These are phyloP conservation scores for Paraglomus occultum DNA, from an alignment of 192 early-diverging fungal species.

Conservation along the genomic window DNA sequence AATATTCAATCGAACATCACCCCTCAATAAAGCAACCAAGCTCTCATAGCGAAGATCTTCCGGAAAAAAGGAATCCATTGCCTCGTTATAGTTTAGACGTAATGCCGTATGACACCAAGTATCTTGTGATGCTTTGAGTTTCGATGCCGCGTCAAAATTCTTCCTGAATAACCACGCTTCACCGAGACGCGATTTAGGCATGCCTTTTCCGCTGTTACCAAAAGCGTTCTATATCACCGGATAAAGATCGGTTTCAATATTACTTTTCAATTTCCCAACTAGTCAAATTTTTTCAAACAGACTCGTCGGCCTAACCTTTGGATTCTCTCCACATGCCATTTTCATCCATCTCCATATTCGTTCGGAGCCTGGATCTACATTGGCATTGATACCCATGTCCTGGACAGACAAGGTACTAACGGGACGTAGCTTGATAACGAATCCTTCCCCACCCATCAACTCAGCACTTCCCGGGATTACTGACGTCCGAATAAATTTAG, in stretches of 20 bases:
- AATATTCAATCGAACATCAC: conserved; percentile 65
- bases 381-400: conserved; percentile 64
- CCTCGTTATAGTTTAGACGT: conserved; percentile 37
- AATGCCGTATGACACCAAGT: conserved; percentile 58
- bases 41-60: conserved; percentile 58
- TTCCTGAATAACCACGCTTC: conserved; percentile 66
- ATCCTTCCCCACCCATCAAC: conserved; percentile 76
- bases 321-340: conserved; percentile 84
- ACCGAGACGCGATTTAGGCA: conserved; percentile 59
- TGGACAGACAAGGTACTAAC: conserved; percentile 54
- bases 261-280: too few species aligned
- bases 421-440: conserved; percentile 60
- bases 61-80: conserved; percentile 54
- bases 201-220: neutral
- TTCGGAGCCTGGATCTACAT: conserved; percentile 39
- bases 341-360: conserved; percentile 69
- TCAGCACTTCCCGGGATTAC: conserved; percentile 75
- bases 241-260: too few species aligned
- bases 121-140: conserved; percentile 46
- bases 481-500: neutral
- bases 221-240: too few species aligned
- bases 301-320: too few species aligned
- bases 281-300: neutral
- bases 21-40: conserved; percentile 64
- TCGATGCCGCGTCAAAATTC: conserved; percentile 51